Evolutionary conservation across 2,329 filamentous ascomycete genomes (phyloP), one percentile per base, ranked within the genome.

Genomic region (Apiospora saccharicola): DNA sequence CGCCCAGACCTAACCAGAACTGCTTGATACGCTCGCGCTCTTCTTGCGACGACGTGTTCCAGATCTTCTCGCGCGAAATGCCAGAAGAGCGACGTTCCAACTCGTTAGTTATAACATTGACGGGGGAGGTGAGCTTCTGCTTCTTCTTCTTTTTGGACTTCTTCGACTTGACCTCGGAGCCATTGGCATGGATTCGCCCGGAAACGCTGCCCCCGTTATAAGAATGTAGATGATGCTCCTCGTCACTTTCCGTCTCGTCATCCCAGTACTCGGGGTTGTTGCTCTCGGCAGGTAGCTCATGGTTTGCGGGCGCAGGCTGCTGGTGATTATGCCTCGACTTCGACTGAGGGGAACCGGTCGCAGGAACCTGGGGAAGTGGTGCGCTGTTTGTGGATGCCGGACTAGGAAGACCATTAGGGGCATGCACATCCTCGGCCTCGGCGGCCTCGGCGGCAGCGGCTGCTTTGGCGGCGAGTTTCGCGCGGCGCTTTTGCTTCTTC

Each of bases 21-120:
- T 98, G 94, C 84, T 98, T 98, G 81, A 99, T 99, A 70, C 96
- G 93, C 84, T 98, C 95, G 47, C 96, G 93, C 84, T 99, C 96
- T 82, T 98, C 95, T 76, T 94, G 90, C 13, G 94, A 96, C 72
- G 94, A 96, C 3, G 95, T 98, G 80, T 98, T 98, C 96, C 96
- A 99, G 83, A 99, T 98, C 82, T 94, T 95, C 80, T 96, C 94
- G 79, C 92, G 92, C 70, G 90, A 89, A 76, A 92, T 86, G 61
- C 85, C 85, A 12, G 85, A 79, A 12, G 77, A 77, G 64, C 75
- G 68, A 22, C 71, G 71, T 44, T 72, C 73, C 74, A 72, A 61
- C 72, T 64, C 73, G 43, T 71, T 74, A 47, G 76, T 68, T 37
- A 73, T 78, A 47, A 71, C 72, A 67, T 76, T 74, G 67, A 75